Conservation (phyloP, 768 basidiomycete genomes). For the Auricularia sp. region DNA sequence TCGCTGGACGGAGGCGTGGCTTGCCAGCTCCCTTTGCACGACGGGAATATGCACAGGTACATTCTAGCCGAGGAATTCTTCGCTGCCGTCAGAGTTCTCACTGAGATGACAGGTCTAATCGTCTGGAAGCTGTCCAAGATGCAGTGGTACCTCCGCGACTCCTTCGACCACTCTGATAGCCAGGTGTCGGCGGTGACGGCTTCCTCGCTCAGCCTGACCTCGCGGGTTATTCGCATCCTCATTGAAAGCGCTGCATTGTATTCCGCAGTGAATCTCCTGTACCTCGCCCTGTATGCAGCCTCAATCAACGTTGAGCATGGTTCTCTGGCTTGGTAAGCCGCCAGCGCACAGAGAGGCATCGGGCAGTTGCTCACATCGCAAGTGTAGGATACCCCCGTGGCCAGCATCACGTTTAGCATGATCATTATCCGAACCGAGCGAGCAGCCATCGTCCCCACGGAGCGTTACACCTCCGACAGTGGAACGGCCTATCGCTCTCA, state of each 20-base stretch:
- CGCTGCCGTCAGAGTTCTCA: too few relatives aligned
- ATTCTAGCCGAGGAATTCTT: not conserved
- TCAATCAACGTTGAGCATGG: not conserved
- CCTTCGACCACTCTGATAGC: not conserved
- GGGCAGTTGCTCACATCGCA: not conserved
- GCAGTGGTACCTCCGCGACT: not conserved
- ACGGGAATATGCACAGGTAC: not conserved
- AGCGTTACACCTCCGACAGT: too few relatives aligned
- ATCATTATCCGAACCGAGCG: not conserved
- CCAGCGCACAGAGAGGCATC: too few relatives aligned
- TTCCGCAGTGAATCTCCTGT: not conserved
- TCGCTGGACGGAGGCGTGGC: not conserved
- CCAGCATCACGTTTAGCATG: not conserved
- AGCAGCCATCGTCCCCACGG: not conserved
- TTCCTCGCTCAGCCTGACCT: not conserved
- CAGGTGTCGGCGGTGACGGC: not conserved
- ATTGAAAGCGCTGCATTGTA: not conserved
- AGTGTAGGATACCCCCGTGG: not conserved
- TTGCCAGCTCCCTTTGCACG: not conserved
- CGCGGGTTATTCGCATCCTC: not conserved
- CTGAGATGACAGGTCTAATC: not conserved
- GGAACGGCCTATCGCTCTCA: too few relatives aligned
- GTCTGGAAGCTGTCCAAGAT: not conserved
- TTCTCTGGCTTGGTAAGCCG: not conserved
- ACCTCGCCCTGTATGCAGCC: not conserved